These are phyloP conservation scores for Polygonum maritimum DNA, from an alignment of 148 eudicot genomes.

Conservation along the genomic window DNA sequence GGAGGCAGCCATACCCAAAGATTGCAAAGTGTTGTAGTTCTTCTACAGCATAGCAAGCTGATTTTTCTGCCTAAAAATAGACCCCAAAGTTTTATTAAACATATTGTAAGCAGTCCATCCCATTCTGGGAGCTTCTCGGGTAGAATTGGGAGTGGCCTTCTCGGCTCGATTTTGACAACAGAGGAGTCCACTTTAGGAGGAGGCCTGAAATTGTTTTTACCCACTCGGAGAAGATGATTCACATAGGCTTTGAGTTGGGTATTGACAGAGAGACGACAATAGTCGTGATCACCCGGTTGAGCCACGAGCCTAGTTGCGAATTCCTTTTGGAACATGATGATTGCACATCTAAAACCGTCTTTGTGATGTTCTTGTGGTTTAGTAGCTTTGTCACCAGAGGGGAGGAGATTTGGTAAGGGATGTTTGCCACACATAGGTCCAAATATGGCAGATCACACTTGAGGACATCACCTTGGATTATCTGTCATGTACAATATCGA, in stretches of 20 bases:
- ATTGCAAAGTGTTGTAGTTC: constrained; percentile 75
- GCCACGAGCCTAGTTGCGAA: constrained; percentile 95
- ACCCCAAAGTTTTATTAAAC: constrained; percentile 87
- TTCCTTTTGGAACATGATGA: constrained; percentile 89
- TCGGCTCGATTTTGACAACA: constrained; percentile 86
- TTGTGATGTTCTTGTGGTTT: constrained; percentile 32
- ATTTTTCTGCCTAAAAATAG: constrained; percentile 64
- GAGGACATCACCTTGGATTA: constrained; percentile 89
- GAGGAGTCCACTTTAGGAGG: constrained; percentile 97
- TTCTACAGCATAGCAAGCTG: constrained; percentile 58
- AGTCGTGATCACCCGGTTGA: constrained; percentile 82
- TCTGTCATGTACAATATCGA: constrained; percentile 24
- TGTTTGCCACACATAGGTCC: constrained; percentile 90
- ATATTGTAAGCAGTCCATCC: constrained; percentile 75
- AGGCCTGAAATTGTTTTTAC: constrained; percentile 83
- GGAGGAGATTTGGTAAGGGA: constrained; percentile 86
- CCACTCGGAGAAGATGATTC: constrained; percentile 73
- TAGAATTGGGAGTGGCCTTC: constrained; percentile 61
- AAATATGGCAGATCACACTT: constrained; percentile 82
- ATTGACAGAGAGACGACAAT: constrained; percentile 85
- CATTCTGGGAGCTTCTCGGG: constrained; percentile 69
- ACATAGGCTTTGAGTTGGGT: constrained; percentile 72
- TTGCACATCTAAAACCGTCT: constrained; percentile 70
- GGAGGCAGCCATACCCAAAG: constrained; percentile 25
- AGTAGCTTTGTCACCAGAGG: constrained; percentile 80